Base-by-base conservation (phyloP, 192 early-diverging fungal species). In the Rhizophagus clarus region DNA sequence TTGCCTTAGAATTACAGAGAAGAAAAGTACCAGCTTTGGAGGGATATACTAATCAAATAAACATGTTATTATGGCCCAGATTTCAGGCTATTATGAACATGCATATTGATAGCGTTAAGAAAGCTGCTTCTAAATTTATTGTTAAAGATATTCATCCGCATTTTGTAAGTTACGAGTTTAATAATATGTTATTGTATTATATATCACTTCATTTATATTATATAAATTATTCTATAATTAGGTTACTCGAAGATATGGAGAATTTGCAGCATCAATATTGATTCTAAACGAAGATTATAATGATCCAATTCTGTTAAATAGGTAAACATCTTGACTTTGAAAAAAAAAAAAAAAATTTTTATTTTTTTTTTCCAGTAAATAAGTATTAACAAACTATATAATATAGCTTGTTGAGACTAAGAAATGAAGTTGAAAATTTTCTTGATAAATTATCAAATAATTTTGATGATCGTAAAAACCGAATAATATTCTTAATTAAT, bases 41-140 rank as follows among this genome's bases (percentile, higher is more conserved):
- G 72, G 91, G 88, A 81, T 99, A 95, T 78, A 89, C 93, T 45
- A 97, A 97, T 84, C 89, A 93, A 28, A 90, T 92, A 66, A 98
- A 97, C 82, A 99, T 98, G 94, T 84, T 95, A 28, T 86, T 99
- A 32, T 98, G 97, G 97, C 97, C 97, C 61, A 86, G 94, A 17
- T 95, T 94, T 81, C 90, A 92, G 75, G 81, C 88, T 22, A 86
- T 99, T 10, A 92, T 99, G 78, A 94, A 96, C 80, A 83, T 94
- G 83, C 97, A 99, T 81, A 92, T 96, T 11, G 96, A 99, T 74
- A 97, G 95, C 79, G 83, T 97, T 42, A 93, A 92, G 68, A 97
- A 96, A 47, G 87, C 91, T 10, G 83, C 86, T 47, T 88, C 85
- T 34, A 94, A 91, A 80, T 79, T 94, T 45, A 74, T 91, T 2